Conservation (phyloP, 352 stramenopile species). For the Globisporangium sylvaticum region DNA sequence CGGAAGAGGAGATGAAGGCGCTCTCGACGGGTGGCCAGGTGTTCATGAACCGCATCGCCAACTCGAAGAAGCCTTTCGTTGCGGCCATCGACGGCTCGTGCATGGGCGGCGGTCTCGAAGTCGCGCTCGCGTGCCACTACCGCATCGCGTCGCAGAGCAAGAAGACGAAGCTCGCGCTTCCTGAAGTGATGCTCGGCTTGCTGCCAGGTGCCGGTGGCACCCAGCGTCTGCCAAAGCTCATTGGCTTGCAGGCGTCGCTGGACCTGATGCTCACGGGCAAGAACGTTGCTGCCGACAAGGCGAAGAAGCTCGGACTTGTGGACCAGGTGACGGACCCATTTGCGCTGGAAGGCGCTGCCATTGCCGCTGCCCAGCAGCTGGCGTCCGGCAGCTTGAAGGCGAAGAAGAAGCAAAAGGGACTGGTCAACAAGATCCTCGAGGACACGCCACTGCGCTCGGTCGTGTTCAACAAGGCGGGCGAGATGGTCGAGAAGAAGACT, state of each 20-base stretch:
- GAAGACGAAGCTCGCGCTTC: slow-evolving; percentile 96
- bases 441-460: slow-evolving; percentile 91
- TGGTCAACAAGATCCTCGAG: slow-evolving; percentile 91
- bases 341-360: slow-evolving; percentile 90
- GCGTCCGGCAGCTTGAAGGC: slow-evolving; percentile 89
- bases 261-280: slow-evolving; percentile 98
- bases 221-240: slow-evolving; percentile 93
- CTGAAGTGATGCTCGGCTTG: slow-evolving; percentile 97
- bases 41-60: slow-evolving; percentile 89
- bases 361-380: slow-evolving; percentile 87
- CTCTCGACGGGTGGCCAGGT: slow-evolving; percentile 92
- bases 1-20: slow-evolving; percentile 90
- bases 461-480: slow-evolving; percentile 93
- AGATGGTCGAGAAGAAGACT: slow-evolving; percentile 97
- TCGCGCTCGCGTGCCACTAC: slow-evolving; percentile 97
- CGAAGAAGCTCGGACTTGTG: slow-evolving; percentile 97
- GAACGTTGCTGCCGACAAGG: slow-evolving; percentile 93
- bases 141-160: slow-evolving; percentile 92
- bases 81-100: slow-evolving; percentile 96
- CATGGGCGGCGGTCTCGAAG: slow-evolving; percentile 96
- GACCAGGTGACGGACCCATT: slow-evolving; percentile 91
- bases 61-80: slow-evolving; percentile 93
- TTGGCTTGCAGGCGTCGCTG: slow-evolving; percentile 91
- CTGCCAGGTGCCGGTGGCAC: slow-evolving; percentile 97
- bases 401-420: slow-evolving; percentile 88